Base-by-base conservation (phyloP, 148 eudicot genomes). In the Polygonum aviculare region DNA sequence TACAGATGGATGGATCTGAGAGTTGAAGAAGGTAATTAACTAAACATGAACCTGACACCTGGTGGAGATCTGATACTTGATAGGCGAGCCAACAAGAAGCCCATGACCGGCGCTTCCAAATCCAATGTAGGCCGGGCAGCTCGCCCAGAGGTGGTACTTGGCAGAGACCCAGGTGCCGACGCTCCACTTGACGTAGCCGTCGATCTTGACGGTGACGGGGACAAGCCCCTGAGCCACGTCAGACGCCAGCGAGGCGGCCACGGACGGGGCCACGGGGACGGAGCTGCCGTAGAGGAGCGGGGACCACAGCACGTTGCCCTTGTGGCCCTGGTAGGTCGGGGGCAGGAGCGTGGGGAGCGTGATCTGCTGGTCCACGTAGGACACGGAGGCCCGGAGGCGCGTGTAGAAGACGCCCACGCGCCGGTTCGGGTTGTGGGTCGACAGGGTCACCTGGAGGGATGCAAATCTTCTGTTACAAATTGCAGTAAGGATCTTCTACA, bases 361-460 rank as follows among this genome's bases (percentile, higher is more conserved):
- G 75, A 87, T 83, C 38, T 85, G 88, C 73, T 88, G 91, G 78
- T 74, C 73, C 0, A 80, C 79, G 72, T 88, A 86, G 4, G 84
- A 6, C n/a, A 83, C 85, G 73, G 75, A 84, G 14, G 84, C 75
- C 81, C 83, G 83, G 49, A 88, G 67, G 3, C 35, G 62, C 74
- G 84, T 84, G 75, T 86, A 88, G 86, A 78, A 86, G 8, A 88
- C 76, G 8, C 91, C 89, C 65, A 85, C 72, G 0, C 73, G 74
- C 73, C 2, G 77, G 77, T 86, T 88, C 1, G 87, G 89, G 84
- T 88, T 88, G 2, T 77, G 78, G 6, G 91, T 73, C 47, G 83
- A 70, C 74, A 88, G 75, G 0, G 91, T 84, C 67, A 83, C 74
- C 50, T 86, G 90, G 71, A 84, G 21, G 77, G 31, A 26, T 26